Percentiles rank a stretch among this genome's conserved stretches.
phyloP scores from a whole-genome alignment of 78 protist genomes.

The Protostelium mycophagum region DNA sequence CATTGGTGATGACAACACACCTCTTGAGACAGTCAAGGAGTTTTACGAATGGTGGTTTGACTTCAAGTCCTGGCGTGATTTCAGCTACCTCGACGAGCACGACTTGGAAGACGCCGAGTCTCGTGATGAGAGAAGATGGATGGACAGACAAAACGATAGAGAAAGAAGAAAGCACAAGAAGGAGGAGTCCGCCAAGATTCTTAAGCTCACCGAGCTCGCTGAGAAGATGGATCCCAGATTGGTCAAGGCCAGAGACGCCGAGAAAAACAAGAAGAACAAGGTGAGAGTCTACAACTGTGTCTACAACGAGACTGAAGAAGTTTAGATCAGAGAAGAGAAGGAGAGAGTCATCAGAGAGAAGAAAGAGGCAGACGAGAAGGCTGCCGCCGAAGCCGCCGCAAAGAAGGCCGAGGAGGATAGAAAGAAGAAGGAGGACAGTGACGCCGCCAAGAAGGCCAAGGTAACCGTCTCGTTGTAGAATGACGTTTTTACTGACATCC shows the following conservation, averaged over 20 bases:
- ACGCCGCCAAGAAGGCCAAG: constrained; percentile 3
- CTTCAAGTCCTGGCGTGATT: constrained; percentile 88
- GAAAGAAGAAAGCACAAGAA: constrained; percentile 39
- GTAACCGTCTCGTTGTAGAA: background rate
- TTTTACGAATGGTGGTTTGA: constrained; percentile 84
- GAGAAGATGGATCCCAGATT: constrained; percentile 36
- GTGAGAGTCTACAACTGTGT: no score
- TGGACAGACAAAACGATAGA: constrained; percentile 73
- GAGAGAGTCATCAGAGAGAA: constrained; percentile 26
- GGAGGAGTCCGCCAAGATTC: constrained; percentile 49
- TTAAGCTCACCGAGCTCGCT: constrained; percentile 47
- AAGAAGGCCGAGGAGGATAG: constrained; percentile 44
- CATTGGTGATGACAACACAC: constrained; percentile 57
- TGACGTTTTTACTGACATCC: background rate
- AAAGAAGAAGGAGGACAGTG: constrained; percentile 21
- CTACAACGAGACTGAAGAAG: constrained; percentile 50
- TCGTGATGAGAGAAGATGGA: constrained; percentile 85
- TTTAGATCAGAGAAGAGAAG: constrained; percentile 23
- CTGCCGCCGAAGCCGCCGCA: constrained; percentile 29
- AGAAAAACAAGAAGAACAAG: constrained; percentile 29
- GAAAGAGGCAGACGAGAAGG: constrained; percentile 24
- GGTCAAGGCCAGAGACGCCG: background rate
- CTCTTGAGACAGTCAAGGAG: constrained; percentile 51
- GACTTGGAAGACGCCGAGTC: constrained; percentile 53
- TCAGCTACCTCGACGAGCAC: constrained; percentile 65